phyloP scores from a whole-genome alignment of 164 flowering plant species.

The Liquidambar formosana region DNA sequence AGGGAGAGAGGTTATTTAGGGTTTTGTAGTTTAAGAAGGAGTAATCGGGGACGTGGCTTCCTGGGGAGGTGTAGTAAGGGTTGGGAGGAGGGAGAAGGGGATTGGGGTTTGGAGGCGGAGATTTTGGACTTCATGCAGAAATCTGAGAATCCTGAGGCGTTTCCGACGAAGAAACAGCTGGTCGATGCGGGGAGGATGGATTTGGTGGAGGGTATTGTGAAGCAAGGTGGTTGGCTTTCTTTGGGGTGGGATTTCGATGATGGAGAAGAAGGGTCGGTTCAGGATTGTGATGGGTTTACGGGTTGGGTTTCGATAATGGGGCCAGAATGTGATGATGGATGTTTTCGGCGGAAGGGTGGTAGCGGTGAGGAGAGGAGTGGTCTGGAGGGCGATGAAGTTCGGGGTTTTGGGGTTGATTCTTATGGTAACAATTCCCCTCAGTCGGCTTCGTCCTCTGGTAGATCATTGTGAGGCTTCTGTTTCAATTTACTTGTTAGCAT shows the following conservation, averaged over 20 bases:
- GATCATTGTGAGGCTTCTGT: conserved; percentile 50
- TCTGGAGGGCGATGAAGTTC: conserved; percentile 15
- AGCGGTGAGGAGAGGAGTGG: conserved; percentile 12
- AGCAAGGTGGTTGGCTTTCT: conserved; percentile 77
- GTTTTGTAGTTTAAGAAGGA: conserved; percentile 6
- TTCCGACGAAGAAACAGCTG: conserved; percentile 75
- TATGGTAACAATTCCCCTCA: conserved; percentile 4
- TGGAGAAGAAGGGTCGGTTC: conserved; percentile 23
- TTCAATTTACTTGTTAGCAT: neutral
- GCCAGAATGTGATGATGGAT: conserved; percentile 14
- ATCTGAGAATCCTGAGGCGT: conserved; percentile 55
- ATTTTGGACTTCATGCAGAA: conserved; percentile 75
- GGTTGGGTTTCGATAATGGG: conserved; percentile 5
- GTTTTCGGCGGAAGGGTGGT: conserved; percentile 18
- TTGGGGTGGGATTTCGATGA: conserved; percentile 70
- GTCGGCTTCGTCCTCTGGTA: conserved; percentile 45
- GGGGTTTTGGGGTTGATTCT: conserved; percentile 16
- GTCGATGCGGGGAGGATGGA: conserved; percentile 76
- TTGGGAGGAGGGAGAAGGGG: conserved; percentile 38
- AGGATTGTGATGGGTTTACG: conserved; percentile 12
- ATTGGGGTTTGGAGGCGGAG: conserved; percentile 58
- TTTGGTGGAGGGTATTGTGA: conserved; percentile 64
- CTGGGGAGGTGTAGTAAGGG: conserved; percentile 37
- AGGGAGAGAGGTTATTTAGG: conserved; percentile 7
- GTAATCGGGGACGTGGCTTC: conserved; percentile 11